Evolutionary conservation across 2,329 filamentous ascomycete species (phyloP), one percentile per base, ranked within the genome.

Genomic region (Chaetomiaceae sp.): DNA sequence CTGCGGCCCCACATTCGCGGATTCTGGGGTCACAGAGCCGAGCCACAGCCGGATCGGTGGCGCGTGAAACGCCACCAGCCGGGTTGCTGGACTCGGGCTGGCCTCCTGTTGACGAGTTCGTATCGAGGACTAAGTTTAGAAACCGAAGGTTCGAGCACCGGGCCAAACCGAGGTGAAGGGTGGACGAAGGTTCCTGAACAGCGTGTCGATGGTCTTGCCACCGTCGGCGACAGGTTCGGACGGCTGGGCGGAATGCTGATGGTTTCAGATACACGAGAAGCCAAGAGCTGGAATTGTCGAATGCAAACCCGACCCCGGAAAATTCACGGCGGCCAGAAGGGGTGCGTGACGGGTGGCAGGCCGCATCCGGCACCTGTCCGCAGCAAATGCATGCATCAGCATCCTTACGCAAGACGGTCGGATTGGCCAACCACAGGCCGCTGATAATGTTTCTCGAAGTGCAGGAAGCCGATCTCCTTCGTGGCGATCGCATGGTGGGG

Each of bases 401-500:
- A 25, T 20, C 34, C 19, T 53, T 49, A 49, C 54, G 42, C 33
- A 50, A 56, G 23, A 31, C 14, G 7, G 44, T 29, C 11, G 3
- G 3, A 1, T 6, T 27, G 34, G 34, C 54, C 33, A 56, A 56
- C 42, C 34, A 56, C 27, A 6, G 22, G n/a, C 22, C 11, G 25
- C 31, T 31, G 53, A 55, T 49, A 45, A 19, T n/a, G n/a, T n/a
- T n/a, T n/a, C n/a, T n/a, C n/a, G n/a, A n/a, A n/a, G n/a, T n/a
- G n/a, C 34, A 5, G 29, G 22, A 20, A 39, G 25, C 22, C 33
- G 45, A 42, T 53, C 44, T 52, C 38, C 20, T 33, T 40, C 22
- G 45, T 49, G 49, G 49, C 49, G 49, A 56, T 56, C 49, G 25
- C 22, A 19, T 27, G 20, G 49, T 53, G 54, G 54, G 49, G 49